Conservation (phyloP, 2,329 filamentous ascomycete genomes). For the Erysiphe pulchra region DNA sequence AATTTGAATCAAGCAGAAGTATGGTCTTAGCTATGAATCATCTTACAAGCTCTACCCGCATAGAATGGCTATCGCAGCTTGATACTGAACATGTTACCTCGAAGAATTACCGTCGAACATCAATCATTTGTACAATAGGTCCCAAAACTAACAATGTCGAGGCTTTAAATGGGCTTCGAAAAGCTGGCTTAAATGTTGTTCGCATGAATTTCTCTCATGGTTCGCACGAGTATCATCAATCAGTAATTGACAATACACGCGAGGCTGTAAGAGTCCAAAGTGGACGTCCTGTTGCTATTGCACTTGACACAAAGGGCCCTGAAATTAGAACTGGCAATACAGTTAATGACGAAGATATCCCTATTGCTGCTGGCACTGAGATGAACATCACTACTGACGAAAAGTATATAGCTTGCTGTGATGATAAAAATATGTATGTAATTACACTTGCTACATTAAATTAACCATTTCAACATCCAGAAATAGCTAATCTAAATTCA, state of each 20-base stretch:
- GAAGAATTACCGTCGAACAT: slow-evolving; percentile 83
- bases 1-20: not conserved
- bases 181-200: slow-evolving; percentile 83
- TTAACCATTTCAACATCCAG: not conserved
- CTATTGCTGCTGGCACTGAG: slow-evolving; percentile 59
- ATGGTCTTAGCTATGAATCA: slow-evolving; percentile 54
- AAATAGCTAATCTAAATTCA: slow-evolving; percentile 13
- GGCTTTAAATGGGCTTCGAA: slow-evolving; percentile 84
- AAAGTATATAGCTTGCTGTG: slow-evolving; percentile 57
- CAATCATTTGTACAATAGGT: slow-evolving; percentile 97
- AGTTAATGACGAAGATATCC: slow-evolving; percentile 42
- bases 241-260: slow-evolving; percentile 87
- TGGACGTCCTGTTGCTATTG: slow-evolving; percentile 84
- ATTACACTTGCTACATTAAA: not conserved
- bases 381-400: slow-evolving; percentile 96
- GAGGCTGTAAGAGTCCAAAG: slow-evolving; percentile 52
- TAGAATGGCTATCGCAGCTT: slow-evolving; percentile 42
- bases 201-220: slow-evolving; percentile 99
- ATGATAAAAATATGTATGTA: slow-evolving; percentile 77
- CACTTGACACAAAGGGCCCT: slow-evolving; percentile 62
- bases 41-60: slow-evolving; percentile 46
- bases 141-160: slow-evolving; percentile 97
- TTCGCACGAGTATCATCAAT: slow-evolving; percentile 91
- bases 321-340: slow-evolving; percentile 72
- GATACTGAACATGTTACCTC: slow-evolving; percentile 69